These are phyloP conservation scores for Saxispiralis lemnorum DNA, from an alignment of 495 filamentous ascomycete genomes.

Conservation along the genomic window DNA sequence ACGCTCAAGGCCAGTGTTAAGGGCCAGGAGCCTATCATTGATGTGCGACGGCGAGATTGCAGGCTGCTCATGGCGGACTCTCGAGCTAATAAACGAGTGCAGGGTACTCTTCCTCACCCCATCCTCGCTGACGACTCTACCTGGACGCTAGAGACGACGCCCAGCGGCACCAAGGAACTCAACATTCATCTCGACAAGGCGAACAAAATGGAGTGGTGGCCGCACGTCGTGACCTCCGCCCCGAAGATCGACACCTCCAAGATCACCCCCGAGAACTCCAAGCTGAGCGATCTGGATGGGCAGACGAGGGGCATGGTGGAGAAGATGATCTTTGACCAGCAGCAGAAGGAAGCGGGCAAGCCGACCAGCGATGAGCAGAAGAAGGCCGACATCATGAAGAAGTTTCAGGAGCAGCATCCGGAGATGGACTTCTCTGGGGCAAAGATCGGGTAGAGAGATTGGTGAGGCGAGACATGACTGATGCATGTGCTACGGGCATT, in stretches of 20 bases:
- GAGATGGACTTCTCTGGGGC: constrained; percentile 78
- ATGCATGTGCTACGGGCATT: not conserved
- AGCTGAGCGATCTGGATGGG: constrained; percentile 79
- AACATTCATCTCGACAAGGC: constrained; percentile 86
- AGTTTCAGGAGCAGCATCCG: constrained; percentile 71
- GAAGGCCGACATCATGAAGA: constrained; percentile 80
- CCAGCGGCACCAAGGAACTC: constrained; percentile 51
- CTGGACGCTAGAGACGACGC: constrained; percentile 70
- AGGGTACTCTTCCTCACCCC: constrained; percentile 74
- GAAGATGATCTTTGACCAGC: constrained; percentile 99
- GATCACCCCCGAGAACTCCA: constrained; percentile 83
- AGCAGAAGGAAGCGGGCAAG: constrained; percentile 83
- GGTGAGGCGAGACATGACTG: constrained; percentile 7
- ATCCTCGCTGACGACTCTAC: constrained; percentile 73
- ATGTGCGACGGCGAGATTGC: no score
- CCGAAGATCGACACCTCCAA: constrained; percentile 86
- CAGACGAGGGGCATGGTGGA: constrained; percentile 97
- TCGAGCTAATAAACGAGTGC: constrained; percentile 6
- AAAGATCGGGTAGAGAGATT: constrained; percentile 39
- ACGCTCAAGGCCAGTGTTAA: constrained; percentile 69
- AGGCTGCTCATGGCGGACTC: not conserved
- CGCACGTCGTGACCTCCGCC: constrained; percentile 67
- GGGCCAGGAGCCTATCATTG: constrained; percentile 71
- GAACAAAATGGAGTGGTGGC: constrained; percentile 98
- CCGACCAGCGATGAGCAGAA: constrained; percentile 80